Evolutionary conservation across 345 rosid genomes (phyloP), one percentile per base, ranked within the genome.

Genomic region (Hibiscus tridactylites): DNA sequence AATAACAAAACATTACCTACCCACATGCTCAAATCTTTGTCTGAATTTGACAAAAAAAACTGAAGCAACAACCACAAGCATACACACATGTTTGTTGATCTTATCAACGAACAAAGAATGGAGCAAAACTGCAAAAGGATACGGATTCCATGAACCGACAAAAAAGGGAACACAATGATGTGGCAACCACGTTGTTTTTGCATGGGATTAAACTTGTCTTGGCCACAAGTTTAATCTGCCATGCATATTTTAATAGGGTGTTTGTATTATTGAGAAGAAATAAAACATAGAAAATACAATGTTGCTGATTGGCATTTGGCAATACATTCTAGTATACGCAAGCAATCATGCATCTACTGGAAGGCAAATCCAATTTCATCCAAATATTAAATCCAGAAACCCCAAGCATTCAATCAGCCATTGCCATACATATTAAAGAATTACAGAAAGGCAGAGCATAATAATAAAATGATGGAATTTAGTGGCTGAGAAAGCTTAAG

Each of bases 211-310:
- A 33, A 33, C 31, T 12, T 15, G 3, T 44, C 54, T 11, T 19
- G 56, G 61, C 71, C 37, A 47, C 74, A 73, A 61, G 15, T 64
- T 33, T 64, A 61, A 63, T 64, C 72, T 58, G 33, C 9, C 39
- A 62, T 28, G 37, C 59, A 50, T 68, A 26, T 49, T 7, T 67
- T 24, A 19, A 9, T 26, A 37, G 9, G 3, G 13, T 19, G 26
- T 19, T 9, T 61, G 3, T 33, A 53, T 9, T 57, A 26, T 8
- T 26, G 2, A 4, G 16, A 13, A 26, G 39, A 26, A 11, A 12
- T 3, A 3, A 66, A 66, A 47, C 58, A 26, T 28, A 47, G 7
- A 15, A 42, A 66, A 44, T 13, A 26, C 35, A 28, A 4, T 64
- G 60, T 4, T 16, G 3, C 33, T 52, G 42, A n/a, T 52, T 16